These are phyloP conservation scores for Colletotrichum siamense DNA, from an alignment of 2,329 filamentous ascomycete genomes.

Conservation along the genomic window DNA sequence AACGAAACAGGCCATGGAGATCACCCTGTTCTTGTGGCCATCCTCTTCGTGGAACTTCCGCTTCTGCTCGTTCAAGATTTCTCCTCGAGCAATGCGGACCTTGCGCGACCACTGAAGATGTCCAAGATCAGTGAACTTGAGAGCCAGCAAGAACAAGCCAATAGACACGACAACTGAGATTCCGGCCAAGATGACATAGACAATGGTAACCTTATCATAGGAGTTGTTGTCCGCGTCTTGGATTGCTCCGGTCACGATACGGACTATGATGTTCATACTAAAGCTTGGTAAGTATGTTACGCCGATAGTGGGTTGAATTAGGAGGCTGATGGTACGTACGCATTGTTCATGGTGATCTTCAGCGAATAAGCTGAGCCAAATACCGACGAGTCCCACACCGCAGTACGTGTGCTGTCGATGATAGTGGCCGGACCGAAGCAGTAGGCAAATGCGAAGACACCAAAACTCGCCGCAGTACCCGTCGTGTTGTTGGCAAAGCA, in stretches of 20 bases:
- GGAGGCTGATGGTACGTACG: background rate
- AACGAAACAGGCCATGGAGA: slow-evolving; percentile 49
- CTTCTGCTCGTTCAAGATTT: slow-evolving; percentile 39
- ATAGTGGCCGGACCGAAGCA: slow-evolving; percentile 63
- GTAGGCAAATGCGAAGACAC: slow-evolving; percentile 61
- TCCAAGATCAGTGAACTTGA: slow-evolving; percentile 42
- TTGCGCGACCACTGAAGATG: slow-evolving; percentile 64
- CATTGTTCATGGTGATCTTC: slow-evolving; percentile 67
- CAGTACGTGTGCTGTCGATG: slow-evolving; percentile 65
- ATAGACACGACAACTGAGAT: slow-evolving; percentile 51
- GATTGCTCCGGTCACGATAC: slow-evolving; percentile 61
- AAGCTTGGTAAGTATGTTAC: background rate
- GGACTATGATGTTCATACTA: slow-evolving; percentile 65
- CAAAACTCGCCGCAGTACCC: slow-evolving; percentile 65
- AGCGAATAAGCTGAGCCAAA: slow-evolving; percentile 66
- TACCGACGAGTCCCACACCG: slow-evolving; percentile 63
- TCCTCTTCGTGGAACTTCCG: slow-evolving; percentile 39
- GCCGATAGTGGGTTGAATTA: background rate
- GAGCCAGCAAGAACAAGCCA: slow-evolving; percentile 41
- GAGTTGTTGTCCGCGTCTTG: slow-evolving; percentile 63
- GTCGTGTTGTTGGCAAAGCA: slow-evolving; percentile 53
- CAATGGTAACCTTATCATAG: slow-evolving; percentile 58
- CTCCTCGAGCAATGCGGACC: slow-evolving; percentile 50
- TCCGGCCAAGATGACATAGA: slow-evolving; percentile 60
- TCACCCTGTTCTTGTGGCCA: slow-evolving; percentile 40